Base-by-base conservation (phyloP, 176 grass and related monocot species). In the Chrysopogon serrulatus region DNA sequence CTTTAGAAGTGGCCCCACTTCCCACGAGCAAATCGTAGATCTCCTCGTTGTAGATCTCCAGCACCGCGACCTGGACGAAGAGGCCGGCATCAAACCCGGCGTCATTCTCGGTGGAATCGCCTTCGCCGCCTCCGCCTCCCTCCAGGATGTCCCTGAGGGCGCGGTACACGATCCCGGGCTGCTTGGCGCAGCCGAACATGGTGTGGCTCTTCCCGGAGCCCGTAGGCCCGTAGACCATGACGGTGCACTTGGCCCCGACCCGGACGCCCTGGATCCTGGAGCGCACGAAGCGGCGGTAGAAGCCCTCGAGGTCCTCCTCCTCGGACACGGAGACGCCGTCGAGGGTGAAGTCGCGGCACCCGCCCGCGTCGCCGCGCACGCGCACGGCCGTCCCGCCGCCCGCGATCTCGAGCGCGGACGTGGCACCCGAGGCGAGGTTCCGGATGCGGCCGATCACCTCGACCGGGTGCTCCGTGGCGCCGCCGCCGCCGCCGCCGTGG, bases 21-120 rank as follows among this genome's bases (percentile, higher is more conserved):
- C 77, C 82, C 0, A 86, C 82, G 1, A 98, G 84, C 64, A 98
- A 59, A 89, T 98, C 96, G 21, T 98, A 98, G 60, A 98, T 85
- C 40, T 98, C 96, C 75, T 95, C 91, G 40, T 98, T 98, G 67
- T 95, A 98, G 15, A 98, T 95, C 85, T 98, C 96, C 0, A 98
- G 86, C 12, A 98, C 89, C 0, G 89, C 68, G 64, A 95, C 96
- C 79, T 93, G 86, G 2, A 98, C 93, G 5, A 94, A 95, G 5
- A 95, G 16, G 21, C 86, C 85, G 0, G 89, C 56, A 34, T 76
- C 85, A 21, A 97, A 89, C 2, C 84, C 88, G 11, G 80, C 77
- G 16, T 88, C 95, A 16, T 83, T 88, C 31, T 79, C 89, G 3
- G 19, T 30, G 0, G 11, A 21, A 14, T 3, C 21, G 27, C 31